Percentiles rank a stretch among this genome's conserved stretches.
These are phyloP conservation scores for Paspalum vaginatum DNA, from an alignment of 176 grass and related monocot genomes.

Conservation along the genomic window DNA sequence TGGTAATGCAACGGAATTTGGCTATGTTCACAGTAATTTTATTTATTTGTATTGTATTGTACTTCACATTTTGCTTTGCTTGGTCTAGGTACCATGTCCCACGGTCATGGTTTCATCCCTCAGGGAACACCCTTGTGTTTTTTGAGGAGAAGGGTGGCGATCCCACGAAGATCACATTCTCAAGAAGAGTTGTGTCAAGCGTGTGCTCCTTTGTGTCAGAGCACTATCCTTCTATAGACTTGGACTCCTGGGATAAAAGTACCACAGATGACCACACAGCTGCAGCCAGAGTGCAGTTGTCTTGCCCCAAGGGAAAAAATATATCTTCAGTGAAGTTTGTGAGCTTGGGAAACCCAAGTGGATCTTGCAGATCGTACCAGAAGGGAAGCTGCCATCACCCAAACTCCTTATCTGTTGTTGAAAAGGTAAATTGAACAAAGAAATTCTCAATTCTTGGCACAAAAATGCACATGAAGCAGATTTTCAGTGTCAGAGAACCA, in stretches of 20 bases:
- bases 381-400: constrained; percentile 78
- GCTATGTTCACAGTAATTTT: background rate
- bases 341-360: constrained; percentile 85
- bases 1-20: constrained; percentile 54
- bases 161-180: constrained; percentile 84
- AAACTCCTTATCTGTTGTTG: constrained; percentile 59
- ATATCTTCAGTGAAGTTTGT: constrained; percentile 77
- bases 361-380: constrained; percentile 64
- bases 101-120: constrained; percentile 82
- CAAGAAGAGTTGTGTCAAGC: constrained; percentile 54
- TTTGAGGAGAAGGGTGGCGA: constrained; percentile 91
- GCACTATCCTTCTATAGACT: constrained; percentile 60
- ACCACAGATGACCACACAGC: constrained; percentile 8
- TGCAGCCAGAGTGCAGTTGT: constrained; percentile 49
- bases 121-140: constrained; percentile 83
- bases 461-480: constrained; percentile 27
- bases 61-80: constrained; percentile 38
- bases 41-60: constrained; percentile 4
- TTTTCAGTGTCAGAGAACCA: constrained; percentile 5
- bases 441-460: constrained; percentile 13
- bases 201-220: constrained; percentile 76
- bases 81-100: constrained; percentile 89
- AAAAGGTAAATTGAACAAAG: constrained; percentile 62
- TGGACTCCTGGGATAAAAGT: constrained; percentile 55
- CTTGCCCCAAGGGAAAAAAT: constrained; percentile 67